Evolutionary conservation across 495 filamentous ascomycete genomes (phyloP), one percentile per base, ranked within the genome.

Genomic region (Arthonia radiata): DNA sequence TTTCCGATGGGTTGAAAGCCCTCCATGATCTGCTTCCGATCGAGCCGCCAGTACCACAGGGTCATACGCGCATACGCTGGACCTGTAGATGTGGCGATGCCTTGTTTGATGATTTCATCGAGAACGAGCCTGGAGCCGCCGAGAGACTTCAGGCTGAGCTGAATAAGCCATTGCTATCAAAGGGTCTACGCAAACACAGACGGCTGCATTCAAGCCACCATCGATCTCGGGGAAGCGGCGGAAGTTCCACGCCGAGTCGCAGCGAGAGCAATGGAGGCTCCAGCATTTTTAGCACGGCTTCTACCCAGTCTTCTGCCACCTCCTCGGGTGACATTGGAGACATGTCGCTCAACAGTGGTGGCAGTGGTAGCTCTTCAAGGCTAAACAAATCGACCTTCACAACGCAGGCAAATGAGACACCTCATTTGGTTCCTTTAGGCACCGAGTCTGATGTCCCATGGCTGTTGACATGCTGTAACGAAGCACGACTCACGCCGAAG

Each of bases 81-180:
- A n/a, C n/a, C n/a, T n/a, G n/a, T n/a, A n/a, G n/a, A n/a, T 53
- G 46, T 24, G 49, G 47, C 12, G 34, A 41, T 24, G 34, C 32
- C 1, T 25, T 53, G 13, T 46, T 44, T 17, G 48, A 53, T 24
- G 48, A 53, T 34, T 52, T 44, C 31, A 27, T 36, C 7, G 49
- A 53, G 26, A 27, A 24, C 10, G 31, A 42, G n/a, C 36, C 34
- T 3, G 49, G 46, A 8, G 48, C 48, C 21, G 46, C 48, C 13
- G 31, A 39, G 11, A 34, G 41, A 5, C 31, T 52, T 0, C 40
- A 47, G 36, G 34, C 31, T 0, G 40, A 35, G 15, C 44, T 53
- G 0, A 45, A 48, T 23, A 24, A 36, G 0, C 43, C 43, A 37
- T 24, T 29, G 41, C 8, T 39, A 27, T n/a, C 35, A 24, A 10